Base-by-base conservation (phyloP, 2,329 filamentous ascomycete species). In the Aspergillus oerlinghausenensis region DNA sequence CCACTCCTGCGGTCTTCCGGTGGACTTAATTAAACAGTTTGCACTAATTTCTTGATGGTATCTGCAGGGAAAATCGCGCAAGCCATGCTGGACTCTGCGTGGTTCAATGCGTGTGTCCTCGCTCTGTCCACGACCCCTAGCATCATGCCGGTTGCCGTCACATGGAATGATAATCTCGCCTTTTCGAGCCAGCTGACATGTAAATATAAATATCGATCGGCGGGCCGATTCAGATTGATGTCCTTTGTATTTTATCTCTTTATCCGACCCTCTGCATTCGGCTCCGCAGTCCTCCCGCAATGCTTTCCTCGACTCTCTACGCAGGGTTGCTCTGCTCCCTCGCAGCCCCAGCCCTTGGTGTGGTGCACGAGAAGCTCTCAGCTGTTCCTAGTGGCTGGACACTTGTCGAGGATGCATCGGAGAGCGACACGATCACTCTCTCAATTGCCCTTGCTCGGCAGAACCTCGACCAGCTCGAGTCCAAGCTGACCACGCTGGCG, bases 401-500 rank as follows among this genome's bases (percentile, higher is more conserved):
- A 3, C 52, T 62, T 35, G 55, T 60, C 26, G 49, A 58, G 11
- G 53, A 57, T 23, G 61, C 67, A 14, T 54, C 57, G 0, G 50
- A 54, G 10, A 35, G 45, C 11, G 55, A 63, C 55, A 59, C 61
- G 2, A 59, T 56, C 25, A 62, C 57, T 11, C 55, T 66, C 40
- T 65, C 62, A 17, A 66, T 67, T 55, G 65, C 64, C 0, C 50
- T 69, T 50, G 60, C 51, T 9, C 60, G 60, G 50, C 58, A 64
- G 60, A 71, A 68, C 57, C 64, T 72, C 5, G 70, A 74, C 42
- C 67, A 70, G 45, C 72, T 79, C 14, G 72, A 78, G 61, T 66
- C 72, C 38, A 68, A 67, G 29, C 67, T 79, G 45, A 60, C 70
- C 25, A 70, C 73, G 5, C 66, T 79, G 23, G 80, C 79, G 21